Evolutionary conservation across 23 red algal genomes (phyloP), one percentile per base, ranked within the genome.

Genomic region (Gracilaria domingensis): DNA sequence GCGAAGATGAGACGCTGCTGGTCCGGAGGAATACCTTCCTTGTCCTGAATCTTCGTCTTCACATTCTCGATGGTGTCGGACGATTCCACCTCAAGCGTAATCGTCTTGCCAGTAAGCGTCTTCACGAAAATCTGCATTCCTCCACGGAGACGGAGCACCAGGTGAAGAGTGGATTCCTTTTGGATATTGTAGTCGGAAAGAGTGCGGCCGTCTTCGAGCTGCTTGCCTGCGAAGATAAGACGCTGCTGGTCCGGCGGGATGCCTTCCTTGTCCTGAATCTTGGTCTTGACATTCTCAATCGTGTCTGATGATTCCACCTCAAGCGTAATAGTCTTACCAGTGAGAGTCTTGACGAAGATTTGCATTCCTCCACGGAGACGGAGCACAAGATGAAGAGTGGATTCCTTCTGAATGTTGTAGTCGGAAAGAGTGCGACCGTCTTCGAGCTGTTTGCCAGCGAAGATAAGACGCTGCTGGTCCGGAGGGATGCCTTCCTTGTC

Each of bases 251-350:
- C 96, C 34, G 96, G 96, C 20, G 96, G 96, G 86, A 98, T 98
- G 66, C 96, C 96, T 89, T 98, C 96, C 93, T 98, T 98, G 80
- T 98, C 96, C 87, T 98, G 96, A 85, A 98, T 98, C 93, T 98
- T 98, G 4, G 84, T 91, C 93, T 98, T 98, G 37, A 98, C 96
- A 45, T 98, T 98, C 66, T 98, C 96, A 79, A 98, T 98, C 49
- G 96, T 98, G 83, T 98, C 96, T 8, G 96, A 98, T 37, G 96
- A 93, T 45, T 98, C 96, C 7, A 98, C 96, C 85, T 98, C 96
- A 55, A 98, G 92, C 45, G 96, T 98, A 75, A 98, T 98, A 13
- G 96, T 98, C 89, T 98, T 98, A 17, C 96, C 96, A n/a, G 96
- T 98, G 28, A 98, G 92, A 38, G 96, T 95, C 92, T 95, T 98